phyloP scores from a whole-genome alignment of 2,329 filamentous ascomycete species.

The Xylaria sp. region DNA sequence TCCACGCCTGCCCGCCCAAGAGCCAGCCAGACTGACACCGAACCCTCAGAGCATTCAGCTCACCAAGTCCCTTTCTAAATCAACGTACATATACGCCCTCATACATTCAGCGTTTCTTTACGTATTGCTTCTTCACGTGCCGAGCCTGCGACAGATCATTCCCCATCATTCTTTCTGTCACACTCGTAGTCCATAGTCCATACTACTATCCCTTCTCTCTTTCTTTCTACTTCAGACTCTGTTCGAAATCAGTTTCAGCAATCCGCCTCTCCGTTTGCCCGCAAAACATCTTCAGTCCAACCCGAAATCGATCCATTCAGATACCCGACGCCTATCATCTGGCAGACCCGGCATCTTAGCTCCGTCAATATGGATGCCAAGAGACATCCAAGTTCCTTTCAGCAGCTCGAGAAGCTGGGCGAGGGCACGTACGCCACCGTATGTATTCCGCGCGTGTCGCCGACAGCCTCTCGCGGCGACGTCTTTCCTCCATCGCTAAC shows the following conservation, averaged over 20 bases:
- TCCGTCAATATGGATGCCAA: conserved; percentile 74
- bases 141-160: not conserved
- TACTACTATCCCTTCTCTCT: not conserved
- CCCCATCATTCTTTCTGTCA: not conserved
- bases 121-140: no score
- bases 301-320: not conserved
- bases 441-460: conserved; percentile 33
- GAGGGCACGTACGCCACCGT: conserved; percentile 99
- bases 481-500: conserved; percentile 15
- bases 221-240: not conserved
- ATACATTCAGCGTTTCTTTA: no score
- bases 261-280: not conserved
- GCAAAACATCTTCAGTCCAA: not conserved
- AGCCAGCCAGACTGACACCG: no score
- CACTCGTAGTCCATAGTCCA: not conserved
- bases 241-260: not conserved
- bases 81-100: no score
- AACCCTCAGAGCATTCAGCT: no score
- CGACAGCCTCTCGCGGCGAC: conserved; percentile 14
- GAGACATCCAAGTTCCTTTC: conserved; percentile 91
- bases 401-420: conserved; percentile 97
- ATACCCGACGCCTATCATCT: not conserved
- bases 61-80: no score
- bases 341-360: not conserved
- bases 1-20: no score